Evolutionary conservation across 1,284 basidiomycete species (phyloP).

Genomic region (Moesziomyces sp.): DNA sequence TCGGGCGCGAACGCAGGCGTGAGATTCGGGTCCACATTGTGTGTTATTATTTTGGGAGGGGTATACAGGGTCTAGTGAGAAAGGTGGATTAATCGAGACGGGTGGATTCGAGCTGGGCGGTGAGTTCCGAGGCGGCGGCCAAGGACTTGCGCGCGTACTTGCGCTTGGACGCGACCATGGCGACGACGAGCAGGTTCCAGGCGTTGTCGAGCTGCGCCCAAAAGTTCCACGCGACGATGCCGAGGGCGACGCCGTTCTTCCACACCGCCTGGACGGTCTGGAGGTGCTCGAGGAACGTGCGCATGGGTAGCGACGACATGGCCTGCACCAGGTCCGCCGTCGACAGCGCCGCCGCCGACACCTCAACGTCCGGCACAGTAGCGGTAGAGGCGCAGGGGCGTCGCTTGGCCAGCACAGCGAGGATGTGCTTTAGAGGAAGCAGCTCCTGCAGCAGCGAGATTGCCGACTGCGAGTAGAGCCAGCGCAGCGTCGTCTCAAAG

Average conservation of each 20-base stretch:
- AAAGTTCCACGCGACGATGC: slow-evolving; percentile 34
- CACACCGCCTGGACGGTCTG: slow-evolving; percentile 42
- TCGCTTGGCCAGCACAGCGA: slow-evolving; percentile 19
- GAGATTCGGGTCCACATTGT: not conserved
- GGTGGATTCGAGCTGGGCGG: slow-evolving; percentile 17
- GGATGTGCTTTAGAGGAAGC: slow-evolving; percentile 37
- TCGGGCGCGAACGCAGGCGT: not conserved
- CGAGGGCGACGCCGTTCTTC: slow-evolving; percentile 51
- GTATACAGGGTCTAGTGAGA: not conserved
- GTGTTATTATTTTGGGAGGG: not conserved
- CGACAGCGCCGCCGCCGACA: slow-evolving; percentile 5
- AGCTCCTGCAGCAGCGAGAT: slow-evolving; percentile 37
- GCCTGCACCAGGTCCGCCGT: slow-evolving; percentile 27
- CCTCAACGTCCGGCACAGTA: too few species aligned
- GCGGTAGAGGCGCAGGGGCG: not conserved
- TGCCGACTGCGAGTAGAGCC: slow-evolving; percentile 40
- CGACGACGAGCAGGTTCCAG: slow-evolving; percentile 36
- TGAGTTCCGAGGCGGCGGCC: slow-evolving; percentile 7
- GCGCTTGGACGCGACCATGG: slow-evolving; percentile 26
- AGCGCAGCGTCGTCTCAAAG: slow-evolving; percentile 36
- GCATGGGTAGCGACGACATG: slow-evolving; percentile 34
- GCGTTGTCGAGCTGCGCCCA: slow-evolving; percentile 42
- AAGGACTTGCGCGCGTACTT: slow-evolving; percentile 2
- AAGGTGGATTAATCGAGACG: slow-evolving; percentile 9
- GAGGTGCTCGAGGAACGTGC: slow-evolving; percentile 25